These are phyloP conservation scores for Clavispora phyllophila DNA, from an alignment of 805 yeast genomes.

Conservation along the genomic window DNA sequence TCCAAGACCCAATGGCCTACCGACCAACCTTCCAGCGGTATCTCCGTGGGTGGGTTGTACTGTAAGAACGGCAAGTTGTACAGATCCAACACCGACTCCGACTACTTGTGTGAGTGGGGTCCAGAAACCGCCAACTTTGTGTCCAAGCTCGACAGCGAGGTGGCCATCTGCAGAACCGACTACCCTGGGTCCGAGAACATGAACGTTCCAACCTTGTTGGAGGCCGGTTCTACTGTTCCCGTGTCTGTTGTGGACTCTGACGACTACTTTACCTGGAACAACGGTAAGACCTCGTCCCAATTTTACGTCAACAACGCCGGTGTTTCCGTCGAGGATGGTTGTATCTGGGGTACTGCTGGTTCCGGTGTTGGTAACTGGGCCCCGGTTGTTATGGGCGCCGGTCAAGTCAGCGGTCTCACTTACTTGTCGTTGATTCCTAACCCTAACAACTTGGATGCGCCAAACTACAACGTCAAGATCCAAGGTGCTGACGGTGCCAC, in stretches of 20 bases:
- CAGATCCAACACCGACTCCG: conserved; percentile 65
- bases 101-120: conserved; percentile 88
- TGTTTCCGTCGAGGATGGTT: conserved; percentile 61
- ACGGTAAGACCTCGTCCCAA: conserved; percentile 84
- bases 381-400: conserved; percentile 75
- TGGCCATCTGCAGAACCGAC: conserved; percentile 96
- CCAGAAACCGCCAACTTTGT: conserved; percentile 61
- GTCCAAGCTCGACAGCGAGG: conserved; percentile 55
- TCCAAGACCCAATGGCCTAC: conserved; percentile 98
- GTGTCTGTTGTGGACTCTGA: conserved; percentile 77
- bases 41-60: conserved; percentile 86
- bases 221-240: conserved; percentile 59
- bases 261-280: conserved; percentile 79
- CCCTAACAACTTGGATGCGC: conserved; percentile 55
- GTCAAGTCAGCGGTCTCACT: conserved; percentile 53
- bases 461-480: conserved; percentile 41
- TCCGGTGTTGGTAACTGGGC: conserved; percentile 75
- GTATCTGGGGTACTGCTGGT: conserved; percentile 63
- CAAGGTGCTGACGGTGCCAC: conserved; percentile 20
- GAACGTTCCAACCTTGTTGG: conserved; percentile 87
- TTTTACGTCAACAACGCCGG: conserved; percentile 93
- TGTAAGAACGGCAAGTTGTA: conserved; percentile 83
- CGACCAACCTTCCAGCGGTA: conserved; percentile 80
- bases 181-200: conserved; percentile 99
- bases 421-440: conserved; percentile 73